phyloP scores from a whole-genome alignment of 108 stramenopile genomes.

The Fistulifera pelliculosa region DNA sequence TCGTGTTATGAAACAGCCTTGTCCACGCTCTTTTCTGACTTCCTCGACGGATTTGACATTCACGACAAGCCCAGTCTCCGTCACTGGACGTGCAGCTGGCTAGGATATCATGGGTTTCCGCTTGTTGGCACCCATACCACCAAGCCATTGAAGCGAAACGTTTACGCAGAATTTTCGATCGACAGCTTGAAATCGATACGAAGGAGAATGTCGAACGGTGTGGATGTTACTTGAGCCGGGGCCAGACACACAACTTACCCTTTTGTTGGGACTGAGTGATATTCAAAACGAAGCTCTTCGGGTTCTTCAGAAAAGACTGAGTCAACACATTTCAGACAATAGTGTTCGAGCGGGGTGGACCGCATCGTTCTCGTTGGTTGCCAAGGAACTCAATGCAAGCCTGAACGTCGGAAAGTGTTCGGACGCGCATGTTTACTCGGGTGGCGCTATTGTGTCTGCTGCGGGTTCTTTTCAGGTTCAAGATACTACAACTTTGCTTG shows the following conservation, averaged over 20 bases:
- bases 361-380: too few species aligned
- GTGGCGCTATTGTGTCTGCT: too few species aligned
- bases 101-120: slow-evolving; percentile 4
- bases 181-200: slow-evolving; percentile 6
- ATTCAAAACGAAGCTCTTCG: too few species aligned
- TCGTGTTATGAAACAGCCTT: not conserved
- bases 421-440: too few species aligned
- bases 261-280: not conserved
- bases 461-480: too few species aligned
- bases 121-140: slow-evolving; percentile 11
- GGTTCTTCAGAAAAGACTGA: too few species aligned
- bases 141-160: too few species aligned
- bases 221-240: not conserved
- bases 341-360: not conserved
- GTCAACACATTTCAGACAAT: not conserved
- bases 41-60: not conserved
- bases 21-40: not conserved
- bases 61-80: not conserved
- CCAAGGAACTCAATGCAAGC: too few species aligned
- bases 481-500: too few species aligned
- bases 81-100: not conserved
- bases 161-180: slow-evolving; percentile 84
- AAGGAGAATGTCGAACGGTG: not conserved
- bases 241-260: not conserved
- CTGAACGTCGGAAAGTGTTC: too few species aligned